A percentile compares a stretch with the other conserved stretches of the same genome.
phyloP scores from a whole-genome alignment of 305 asterid species.

The Fraxinus sp. region DNA sequence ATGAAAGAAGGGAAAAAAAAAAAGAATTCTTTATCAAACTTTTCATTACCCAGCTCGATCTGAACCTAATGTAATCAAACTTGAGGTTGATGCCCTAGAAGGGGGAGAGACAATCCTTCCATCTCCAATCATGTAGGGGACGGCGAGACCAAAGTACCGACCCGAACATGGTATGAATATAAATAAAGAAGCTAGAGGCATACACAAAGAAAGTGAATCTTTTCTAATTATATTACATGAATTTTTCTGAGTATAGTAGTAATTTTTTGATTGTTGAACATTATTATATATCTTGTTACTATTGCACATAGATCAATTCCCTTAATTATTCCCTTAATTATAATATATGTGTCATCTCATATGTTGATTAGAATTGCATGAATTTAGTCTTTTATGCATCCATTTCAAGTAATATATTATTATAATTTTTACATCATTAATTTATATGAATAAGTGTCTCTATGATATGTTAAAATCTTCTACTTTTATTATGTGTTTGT shows the following conservation, averaged over 20 bases:
- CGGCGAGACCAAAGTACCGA: background rate
- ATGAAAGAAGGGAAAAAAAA: background rate
- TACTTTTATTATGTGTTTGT: background rate
- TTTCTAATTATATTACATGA: background rate
- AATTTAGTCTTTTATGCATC: background rate
- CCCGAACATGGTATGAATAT: background rate
- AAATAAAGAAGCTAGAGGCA: background rate
- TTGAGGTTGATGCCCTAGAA: background rate
- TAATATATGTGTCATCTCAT: background rate
- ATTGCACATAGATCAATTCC: background rate
- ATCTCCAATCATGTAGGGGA: background rate
- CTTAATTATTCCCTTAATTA: background rate
- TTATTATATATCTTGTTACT: background rate
- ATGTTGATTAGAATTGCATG: background rate
- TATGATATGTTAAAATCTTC: background rate
- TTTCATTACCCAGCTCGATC: background rate
- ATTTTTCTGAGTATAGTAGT: background rate
- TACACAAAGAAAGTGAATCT: background rate
- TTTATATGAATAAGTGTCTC: background rate
- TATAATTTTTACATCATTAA: background rate
- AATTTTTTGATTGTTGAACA: background rate
- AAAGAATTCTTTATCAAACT: background rate
- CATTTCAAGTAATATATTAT: background rate
- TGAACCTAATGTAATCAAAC: background rate
- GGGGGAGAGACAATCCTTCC: background rate